Conservation (phyloP, 345 rosid genomes). For the Aethionema arabicum region DNA sequence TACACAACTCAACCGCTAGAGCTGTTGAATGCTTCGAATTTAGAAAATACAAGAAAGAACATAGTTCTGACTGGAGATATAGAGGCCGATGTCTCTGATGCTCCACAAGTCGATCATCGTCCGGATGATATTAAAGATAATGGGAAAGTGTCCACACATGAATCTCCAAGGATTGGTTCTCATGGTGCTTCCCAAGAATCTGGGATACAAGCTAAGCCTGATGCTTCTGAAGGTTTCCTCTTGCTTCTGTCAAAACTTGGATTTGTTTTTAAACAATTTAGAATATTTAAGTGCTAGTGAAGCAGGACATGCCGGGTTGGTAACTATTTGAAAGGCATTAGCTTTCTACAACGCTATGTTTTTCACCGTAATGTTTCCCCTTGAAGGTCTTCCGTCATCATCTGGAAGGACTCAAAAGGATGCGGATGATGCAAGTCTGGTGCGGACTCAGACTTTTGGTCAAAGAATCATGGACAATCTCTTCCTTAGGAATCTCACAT, state of each 20-base stretch:
- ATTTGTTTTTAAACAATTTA: constrained; percentile 3
- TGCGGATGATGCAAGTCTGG: constrained; percentile 53
- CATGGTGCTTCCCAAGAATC: constrained; percentile 40
- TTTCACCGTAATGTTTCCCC: constrained; percentile 21
- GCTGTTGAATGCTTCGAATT: constrained; percentile 74
- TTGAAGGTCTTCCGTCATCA: constrained; percentile 76
- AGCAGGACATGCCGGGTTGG: constrained; percentile 1
- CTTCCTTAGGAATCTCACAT: constrained; percentile 73
- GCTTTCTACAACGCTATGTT: constrained; percentile 14
- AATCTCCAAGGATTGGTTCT: constrained; percentile 43
- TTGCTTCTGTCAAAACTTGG: constrained; percentile 5
- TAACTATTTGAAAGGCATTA: constrained; percentile 3
- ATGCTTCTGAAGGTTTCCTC: constrained; percentile 68
- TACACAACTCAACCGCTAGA: constrained; percentile 97
- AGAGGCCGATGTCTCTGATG: constrained; percentile 43
- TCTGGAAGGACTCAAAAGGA: constrained; percentile 69
- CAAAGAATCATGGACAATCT: constrained; percentile 90
- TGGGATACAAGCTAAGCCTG: constrained; percentile 42
- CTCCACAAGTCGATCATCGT: constrained; percentile 40
- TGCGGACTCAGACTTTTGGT: constrained; percentile 77
- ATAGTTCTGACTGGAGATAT: constrained; percentile 42
- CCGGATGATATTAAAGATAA: constrained; percentile 40
- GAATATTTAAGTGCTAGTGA: constrained; percentile 3
- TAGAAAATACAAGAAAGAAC: constrained; percentile 50
- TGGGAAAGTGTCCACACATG: constrained; percentile 35